phyloP scores from a whole-genome alignment of 75 land plant genomes.

The Sequoiadendron giganteum region DNA sequence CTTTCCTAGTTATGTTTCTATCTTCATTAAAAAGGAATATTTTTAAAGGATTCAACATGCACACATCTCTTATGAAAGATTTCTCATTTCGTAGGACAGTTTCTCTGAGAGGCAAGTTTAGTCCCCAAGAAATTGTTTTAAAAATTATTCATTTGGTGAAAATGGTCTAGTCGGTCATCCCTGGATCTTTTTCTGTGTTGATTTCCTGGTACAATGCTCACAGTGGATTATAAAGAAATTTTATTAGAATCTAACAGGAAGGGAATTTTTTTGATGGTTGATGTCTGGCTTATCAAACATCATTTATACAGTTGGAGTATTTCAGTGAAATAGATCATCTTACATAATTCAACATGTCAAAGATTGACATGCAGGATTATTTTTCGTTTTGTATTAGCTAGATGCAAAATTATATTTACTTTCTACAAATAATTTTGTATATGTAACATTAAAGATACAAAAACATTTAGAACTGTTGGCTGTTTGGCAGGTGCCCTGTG shows the following conservation, averaged over 20 bases:
- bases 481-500: constrained; percentile 48
- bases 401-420: neutral
- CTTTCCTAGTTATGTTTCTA: neutral
- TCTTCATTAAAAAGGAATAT: neutral
- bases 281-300: neutral
- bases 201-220: neutral
- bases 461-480: neutral
- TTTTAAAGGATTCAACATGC: too few relatives aligned
- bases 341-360: neutral
- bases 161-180: neutral
- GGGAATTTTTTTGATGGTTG: neutral
- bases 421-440: too few relatives aligned
- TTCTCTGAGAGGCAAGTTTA: neutral
- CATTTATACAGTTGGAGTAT: neutral
- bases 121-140: neutral
- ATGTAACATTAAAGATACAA: neutral
- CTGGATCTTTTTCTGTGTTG: neutral
- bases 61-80: neutral
- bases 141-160: neutral
- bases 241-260: neutral
- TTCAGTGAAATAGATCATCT: neutral
- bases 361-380: neutral
- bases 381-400: neutral
- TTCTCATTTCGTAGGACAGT: too few relatives aligned
- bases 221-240: neutral